Conservation (phyloP, 768 basidiomycete genomes). For the Pleurotus sapidus region DNA sequence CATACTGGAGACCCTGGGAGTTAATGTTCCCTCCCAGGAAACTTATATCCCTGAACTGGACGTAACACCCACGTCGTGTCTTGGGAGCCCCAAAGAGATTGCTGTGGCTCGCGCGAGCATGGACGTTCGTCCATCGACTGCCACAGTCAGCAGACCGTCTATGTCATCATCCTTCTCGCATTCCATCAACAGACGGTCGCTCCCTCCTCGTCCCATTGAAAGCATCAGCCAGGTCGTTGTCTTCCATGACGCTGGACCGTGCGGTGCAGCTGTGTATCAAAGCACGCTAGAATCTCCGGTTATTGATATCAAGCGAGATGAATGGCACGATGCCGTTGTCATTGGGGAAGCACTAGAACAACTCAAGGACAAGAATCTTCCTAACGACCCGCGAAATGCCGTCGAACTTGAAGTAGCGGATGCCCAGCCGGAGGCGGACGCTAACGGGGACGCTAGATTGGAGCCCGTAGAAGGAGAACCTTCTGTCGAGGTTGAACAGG, state of each 20-base stretch:
- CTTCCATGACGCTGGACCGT: background rate
- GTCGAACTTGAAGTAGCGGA: background rate
- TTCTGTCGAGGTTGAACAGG: no score
- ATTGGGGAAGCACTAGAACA: background rate
- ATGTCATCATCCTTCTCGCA: background rate
- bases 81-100: constrained; percentile 2
- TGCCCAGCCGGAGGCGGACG: background rate
- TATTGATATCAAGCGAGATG: background rate
- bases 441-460: no score
- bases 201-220: no score
- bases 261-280: background rate
- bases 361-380: background rate
- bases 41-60: background rate
- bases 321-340: background rate
- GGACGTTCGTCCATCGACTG: background rate
- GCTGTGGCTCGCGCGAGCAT: background rate
- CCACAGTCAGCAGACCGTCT: background rate
- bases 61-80: background rate
- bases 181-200: background rate
- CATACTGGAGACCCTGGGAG: constrained; percentile 59
- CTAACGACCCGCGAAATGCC: background rate
- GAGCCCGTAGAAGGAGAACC: no score
- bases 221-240: no score
- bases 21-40: constrained; percentile 10
- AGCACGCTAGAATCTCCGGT: background rate